Conservation (phyloP, 164 flowering plant species). For the Dillenia suffruticosa region DNA sequence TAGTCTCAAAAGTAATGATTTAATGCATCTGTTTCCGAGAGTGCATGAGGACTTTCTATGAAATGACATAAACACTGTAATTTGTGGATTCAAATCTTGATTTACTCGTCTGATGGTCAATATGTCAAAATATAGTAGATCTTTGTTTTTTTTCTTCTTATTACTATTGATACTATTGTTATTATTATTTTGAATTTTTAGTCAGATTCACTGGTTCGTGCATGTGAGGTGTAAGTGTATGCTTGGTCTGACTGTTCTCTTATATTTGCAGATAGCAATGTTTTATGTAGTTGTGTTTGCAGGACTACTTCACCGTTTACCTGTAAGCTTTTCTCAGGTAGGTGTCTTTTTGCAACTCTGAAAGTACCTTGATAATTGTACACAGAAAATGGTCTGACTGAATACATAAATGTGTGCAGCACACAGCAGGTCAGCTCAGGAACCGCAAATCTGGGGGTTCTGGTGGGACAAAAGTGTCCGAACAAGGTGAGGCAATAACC, state of each 20-base stretch:
- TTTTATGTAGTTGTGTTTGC: slow-evolving; percentile 89
- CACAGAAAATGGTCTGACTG: slow-evolving; percentile 4
- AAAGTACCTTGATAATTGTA: slow-evolving; percentile 10
- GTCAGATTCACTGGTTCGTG: no score
- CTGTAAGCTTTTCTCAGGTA: slow-evolving; percentile 89
- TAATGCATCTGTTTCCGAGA: no score
- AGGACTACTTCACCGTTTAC: slow-evolving; percentile 79
- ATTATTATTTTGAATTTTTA: no score
- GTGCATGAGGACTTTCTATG: no score
- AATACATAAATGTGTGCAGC: slow-evolving; percentile 35
- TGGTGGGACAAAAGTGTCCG: slow-evolving; percentile 70
- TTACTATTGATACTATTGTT: no score
- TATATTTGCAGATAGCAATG: slow-evolving; percentile 66
- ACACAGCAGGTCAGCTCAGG: slow-evolving; percentile 84
- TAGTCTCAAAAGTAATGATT: no score
- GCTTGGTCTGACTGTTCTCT: slow-evolving; percentile 9
- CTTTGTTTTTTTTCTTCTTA: no score
- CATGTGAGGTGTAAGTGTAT: background rate
- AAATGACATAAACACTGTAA: no score
- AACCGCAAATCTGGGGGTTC: slow-evolving; percentile 72
- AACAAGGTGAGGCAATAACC: slow-evolving; percentile 72
- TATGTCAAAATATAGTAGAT: no score
- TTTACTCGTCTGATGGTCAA: no score
- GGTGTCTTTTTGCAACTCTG: slow-evolving; percentile 2
- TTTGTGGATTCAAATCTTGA: no score